These are phyloP conservation scores for Hamigera avellanea DNA, from an alignment of 495 filamentous ascomycete genomes.

Conservation along the genomic window DNA sequence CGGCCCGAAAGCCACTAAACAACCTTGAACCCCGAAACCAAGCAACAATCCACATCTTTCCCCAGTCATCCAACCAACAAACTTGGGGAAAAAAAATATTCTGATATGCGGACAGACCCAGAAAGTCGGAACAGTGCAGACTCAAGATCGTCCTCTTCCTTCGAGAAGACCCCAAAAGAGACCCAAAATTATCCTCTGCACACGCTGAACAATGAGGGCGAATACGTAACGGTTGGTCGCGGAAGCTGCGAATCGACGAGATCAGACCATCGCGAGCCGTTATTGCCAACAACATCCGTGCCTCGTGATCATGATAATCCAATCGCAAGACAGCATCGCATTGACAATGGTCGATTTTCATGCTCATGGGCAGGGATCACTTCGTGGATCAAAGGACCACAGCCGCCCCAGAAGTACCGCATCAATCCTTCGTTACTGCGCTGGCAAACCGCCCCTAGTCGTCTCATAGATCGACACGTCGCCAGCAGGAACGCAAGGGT, in stretches of 20 bases:
- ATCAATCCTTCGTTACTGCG: constrained; percentile 52
- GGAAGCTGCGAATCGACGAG: no score
- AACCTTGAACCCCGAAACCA: no score
- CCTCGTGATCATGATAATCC: not conserved
- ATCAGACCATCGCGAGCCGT: no score
- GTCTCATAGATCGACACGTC: constrained; percentile 43
- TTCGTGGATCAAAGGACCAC: constrained; percentile 39
- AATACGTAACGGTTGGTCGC: not conserved
- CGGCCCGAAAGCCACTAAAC: no score
- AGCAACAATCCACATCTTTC: no score
- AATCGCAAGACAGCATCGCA: no score
- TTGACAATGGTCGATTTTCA: no score
- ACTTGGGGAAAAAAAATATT: no score
- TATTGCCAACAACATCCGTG: not conserved
- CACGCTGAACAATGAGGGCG: not conserved
- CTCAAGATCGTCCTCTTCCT: no score
- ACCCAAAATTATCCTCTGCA: not conserved
- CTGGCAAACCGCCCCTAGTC: constrained; percentile 51
- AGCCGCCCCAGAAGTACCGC: constrained; percentile 42
- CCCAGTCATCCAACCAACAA: no score
- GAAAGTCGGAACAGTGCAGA: no score
- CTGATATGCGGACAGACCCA: no score
- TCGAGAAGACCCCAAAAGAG: not conserved
- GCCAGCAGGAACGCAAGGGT: constrained; percentile 42
- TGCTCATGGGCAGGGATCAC: not conserved